Conservation (phyloP, 768 basidiomycete species). For the Rhizopogon vinicolor region DNA sequence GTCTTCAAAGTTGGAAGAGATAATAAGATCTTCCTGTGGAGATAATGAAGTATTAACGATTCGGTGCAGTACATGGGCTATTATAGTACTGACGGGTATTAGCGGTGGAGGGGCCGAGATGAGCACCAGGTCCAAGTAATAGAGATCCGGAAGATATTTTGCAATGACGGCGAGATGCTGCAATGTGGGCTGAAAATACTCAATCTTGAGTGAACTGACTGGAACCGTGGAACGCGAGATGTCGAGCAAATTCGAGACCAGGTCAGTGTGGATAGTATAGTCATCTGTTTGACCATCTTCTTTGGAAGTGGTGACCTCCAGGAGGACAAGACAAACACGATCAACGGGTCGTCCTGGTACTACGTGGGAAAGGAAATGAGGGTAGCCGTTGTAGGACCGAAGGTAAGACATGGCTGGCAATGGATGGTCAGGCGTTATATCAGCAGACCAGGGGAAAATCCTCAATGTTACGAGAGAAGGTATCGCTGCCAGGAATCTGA, state of each 20-base stretch:
- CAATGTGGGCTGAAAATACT: background rate
- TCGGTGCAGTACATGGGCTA: background rate
- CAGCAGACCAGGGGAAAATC: background rate
- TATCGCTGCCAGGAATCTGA: background rate
- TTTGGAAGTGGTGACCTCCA: background rate
- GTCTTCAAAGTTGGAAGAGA: background rate
- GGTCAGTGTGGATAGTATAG: background rate
- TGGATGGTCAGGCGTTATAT: background rate
- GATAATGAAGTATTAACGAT: background rate
- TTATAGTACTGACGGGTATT: background rate
- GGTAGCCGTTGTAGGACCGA: background rate
- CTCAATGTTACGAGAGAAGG: background rate
- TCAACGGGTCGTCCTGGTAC: background rate
- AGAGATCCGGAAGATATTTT: background rate
- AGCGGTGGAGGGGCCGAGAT: background rate
- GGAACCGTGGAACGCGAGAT: background rate
- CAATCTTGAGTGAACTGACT: background rate
- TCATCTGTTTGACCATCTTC: background rate
- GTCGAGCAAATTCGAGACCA: background rate
- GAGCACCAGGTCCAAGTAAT: background rate
- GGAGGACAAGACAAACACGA: background rate
- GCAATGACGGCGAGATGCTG: background rate
- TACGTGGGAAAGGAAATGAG: background rate
- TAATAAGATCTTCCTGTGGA: background rate
- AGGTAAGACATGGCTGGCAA: background rate